Evolutionary conservation across 2,329 filamentous ascomycete species (phyloP).

Genomic region (Trichoderma sp.): DNA sequence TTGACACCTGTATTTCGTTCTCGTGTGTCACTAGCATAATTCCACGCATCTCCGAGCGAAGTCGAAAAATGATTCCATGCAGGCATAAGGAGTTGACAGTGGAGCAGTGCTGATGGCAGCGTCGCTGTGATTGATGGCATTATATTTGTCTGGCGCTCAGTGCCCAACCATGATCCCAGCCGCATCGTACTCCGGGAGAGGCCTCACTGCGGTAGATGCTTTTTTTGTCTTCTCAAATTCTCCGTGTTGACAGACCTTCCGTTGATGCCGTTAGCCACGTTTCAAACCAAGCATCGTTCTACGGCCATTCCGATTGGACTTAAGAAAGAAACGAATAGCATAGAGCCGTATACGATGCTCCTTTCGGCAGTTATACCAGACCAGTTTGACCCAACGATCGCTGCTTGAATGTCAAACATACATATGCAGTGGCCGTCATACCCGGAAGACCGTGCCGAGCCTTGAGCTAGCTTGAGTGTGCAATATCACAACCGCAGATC

Average conservation of each 20-base stretch:
- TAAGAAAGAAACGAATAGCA: not conserved
- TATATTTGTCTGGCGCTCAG: not conserved
- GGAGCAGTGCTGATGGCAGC: not conserved
- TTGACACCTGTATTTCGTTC: not conserved
- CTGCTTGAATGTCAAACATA: not conserved
- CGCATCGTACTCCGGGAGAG: not conserved
- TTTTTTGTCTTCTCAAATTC: not conserved
- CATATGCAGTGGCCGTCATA: not conserved
- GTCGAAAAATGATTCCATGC: not conserved
- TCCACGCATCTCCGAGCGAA: not conserved
- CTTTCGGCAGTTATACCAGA: not conserved
- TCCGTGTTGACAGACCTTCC: not conserved
- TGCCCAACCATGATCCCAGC: not conserved
- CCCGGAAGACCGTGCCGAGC: not conserved
- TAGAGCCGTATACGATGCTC: not conserved
- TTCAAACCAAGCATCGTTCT: not conserved
- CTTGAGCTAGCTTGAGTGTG: not conserved
- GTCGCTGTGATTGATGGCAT: not conserved
- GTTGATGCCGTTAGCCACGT: not conserved
- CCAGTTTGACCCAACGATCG: not conserved
- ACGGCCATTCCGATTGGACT: slow-evolving; percentile 1
- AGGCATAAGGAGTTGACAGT: not conserved
- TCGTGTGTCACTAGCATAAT: not conserved
- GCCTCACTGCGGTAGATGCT: not conserved
- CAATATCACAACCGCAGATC: not conserved